A percentile compares a stretch with the other conserved stretches of the same genome.
These are phyloP conservation scores for Hypsizygus marmoreus DNA, from an alignment of 768 basidiomycete genomes.

Conservation along the genomic window DNA sequence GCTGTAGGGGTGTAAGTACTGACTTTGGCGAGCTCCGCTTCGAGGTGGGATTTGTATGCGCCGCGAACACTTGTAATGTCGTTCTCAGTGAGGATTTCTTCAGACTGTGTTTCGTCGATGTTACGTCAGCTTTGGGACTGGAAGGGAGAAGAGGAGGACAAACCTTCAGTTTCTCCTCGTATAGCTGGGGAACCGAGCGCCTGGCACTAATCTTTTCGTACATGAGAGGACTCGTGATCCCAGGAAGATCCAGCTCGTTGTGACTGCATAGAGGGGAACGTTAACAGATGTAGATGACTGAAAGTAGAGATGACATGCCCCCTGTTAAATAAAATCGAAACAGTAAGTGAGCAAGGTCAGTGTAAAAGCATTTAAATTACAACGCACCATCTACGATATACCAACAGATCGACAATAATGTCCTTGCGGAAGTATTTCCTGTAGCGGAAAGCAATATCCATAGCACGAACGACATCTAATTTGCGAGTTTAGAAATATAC, in stretches of 20 bases:
- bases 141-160: conserved; percentile 18
- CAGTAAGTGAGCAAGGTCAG: not conserved
- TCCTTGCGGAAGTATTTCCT: conserved; percentile 89
- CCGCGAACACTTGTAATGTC: conserved; percentile 53
- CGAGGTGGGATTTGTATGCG: conserved; percentile 63
- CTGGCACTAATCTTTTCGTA: conserved; percentile 83
- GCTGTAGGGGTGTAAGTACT: conserved; percentile 49
- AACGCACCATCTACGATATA: conserved; percentile 78
- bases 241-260: conserved; percentile 86
- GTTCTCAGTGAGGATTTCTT: conserved; percentile 53
- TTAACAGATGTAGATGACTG: too few species aligned
- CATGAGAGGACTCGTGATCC: conserved; percentile 89
- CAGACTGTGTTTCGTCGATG: conserved; percentile 33
- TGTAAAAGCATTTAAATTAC: not conserved
- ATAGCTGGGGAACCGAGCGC: conserved; percentile 76
- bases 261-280: conserved; percentile 49
- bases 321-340: conserved; percentile 25
- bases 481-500: too few species aligned
- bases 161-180: conserved; percentile 79
- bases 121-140: not conserved
- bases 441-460: conserved; percentile 88
- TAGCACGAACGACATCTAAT: conserved; percentile 83
- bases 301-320: conserved; percentile 31
- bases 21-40: conserved; percentile 55
- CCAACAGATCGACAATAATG: conserved; percentile 85